These are phyloP conservation scores for Zea luxurians DNA, from an alignment of 176 grass and related monocot species.

Conservation along the genomic window DNA sequence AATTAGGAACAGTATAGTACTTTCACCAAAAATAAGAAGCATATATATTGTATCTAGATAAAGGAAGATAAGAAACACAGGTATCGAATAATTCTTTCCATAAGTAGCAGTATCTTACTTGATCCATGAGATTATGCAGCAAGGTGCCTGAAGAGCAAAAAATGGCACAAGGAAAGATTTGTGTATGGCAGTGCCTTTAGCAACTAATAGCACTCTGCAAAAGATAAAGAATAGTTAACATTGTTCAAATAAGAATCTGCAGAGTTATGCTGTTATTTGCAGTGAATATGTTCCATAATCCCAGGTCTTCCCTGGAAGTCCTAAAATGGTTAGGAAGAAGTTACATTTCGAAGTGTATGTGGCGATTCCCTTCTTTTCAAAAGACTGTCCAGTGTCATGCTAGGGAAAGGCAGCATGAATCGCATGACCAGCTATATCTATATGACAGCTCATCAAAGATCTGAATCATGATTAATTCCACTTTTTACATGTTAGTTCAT, in stretches of 20 bases:
- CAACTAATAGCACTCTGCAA: conserved; percentile 77
- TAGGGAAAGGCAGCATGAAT: background rate
- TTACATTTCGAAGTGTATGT: background rate
- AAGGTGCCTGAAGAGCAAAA: conserved; percentile 81
- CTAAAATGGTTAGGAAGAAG: conserved; percentile 11
- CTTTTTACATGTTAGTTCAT: background rate
- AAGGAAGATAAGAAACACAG: conserved; percentile 21
- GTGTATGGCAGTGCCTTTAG: conserved; percentile 83
- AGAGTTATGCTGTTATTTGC: background rate
- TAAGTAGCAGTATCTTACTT: conserved; percentile 61
- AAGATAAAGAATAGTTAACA: conserved; percentile 20
- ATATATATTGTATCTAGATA: background rate
- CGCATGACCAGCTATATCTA: conserved; percentile 9
- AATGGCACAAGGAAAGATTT: conserved; percentile 95
- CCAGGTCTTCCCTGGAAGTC: background rate
- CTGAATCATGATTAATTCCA: background rate
- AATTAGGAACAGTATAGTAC: conserved; percentile 1
- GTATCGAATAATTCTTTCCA: conserved; percentile 8
- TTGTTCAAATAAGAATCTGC: conserved; percentile 5
- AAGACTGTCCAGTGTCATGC: conserved; percentile 1
- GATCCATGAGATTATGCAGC: conserved; percentile 78
- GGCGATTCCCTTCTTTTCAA: background rate
- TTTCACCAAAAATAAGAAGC: background rate
- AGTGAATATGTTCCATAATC: background rate
- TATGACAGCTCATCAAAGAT: conserved; percentile 9